Percentiles rank a stretch among this genome's conserved stretches.
Evolutionary conservation across 1,284 basidiomycete genomes (phyloP).

Genomic region (Ganoderma multipileum): DNA sequence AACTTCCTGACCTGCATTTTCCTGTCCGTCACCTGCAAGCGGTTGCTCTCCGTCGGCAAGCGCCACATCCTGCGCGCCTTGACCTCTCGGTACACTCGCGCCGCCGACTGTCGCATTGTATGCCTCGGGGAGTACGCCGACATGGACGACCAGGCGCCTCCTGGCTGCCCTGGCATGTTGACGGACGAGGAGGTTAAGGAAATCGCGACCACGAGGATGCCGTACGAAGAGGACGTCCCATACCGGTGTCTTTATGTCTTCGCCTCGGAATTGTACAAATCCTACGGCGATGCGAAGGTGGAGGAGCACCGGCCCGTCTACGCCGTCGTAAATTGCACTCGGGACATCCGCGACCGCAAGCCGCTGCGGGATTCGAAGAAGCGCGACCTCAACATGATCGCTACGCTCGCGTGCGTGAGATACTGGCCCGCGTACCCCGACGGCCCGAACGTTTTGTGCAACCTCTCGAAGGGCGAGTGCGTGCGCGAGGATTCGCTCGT

Average conservation of each 20-base stretch:
- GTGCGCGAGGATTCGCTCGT: conserved; percentile 8
- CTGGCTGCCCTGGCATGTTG: conserved; percentile 18
- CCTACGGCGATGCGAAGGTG: neutral
- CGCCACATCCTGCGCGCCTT: conserved; percentile 8
- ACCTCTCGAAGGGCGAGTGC: conserved; percentile 12
- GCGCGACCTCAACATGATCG: neutral
- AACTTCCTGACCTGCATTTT: neutral
- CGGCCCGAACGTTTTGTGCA: conserved; percentile 2
- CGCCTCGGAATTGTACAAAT: neutral
- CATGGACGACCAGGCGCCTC: conserved; percentile 9
- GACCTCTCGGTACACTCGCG: neutral
- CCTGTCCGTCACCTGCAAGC: conserved; percentile 11
- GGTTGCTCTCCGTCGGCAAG: conserved; percentile 13
- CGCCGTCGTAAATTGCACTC: too few relatives aligned
- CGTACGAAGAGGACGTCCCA: neutral
- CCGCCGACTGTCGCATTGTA: conserved; percentile 23
- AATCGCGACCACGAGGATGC: neutral
- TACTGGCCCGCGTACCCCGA: neutral
- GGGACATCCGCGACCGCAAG: too few relatives aligned
- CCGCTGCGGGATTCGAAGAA: too few relatives aligned
- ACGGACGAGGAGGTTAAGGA: conserved; percentile 13
- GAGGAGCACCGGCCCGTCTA: too few relatives aligned
- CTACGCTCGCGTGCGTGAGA: neutral
- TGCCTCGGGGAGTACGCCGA: conserved; percentile 23
- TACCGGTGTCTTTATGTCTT: too few relatives aligned